These are phyloP conservation scores for Pistacia integerrima DNA, from an alignment of 345 rosid species.

Conservation along the genomic window DNA sequence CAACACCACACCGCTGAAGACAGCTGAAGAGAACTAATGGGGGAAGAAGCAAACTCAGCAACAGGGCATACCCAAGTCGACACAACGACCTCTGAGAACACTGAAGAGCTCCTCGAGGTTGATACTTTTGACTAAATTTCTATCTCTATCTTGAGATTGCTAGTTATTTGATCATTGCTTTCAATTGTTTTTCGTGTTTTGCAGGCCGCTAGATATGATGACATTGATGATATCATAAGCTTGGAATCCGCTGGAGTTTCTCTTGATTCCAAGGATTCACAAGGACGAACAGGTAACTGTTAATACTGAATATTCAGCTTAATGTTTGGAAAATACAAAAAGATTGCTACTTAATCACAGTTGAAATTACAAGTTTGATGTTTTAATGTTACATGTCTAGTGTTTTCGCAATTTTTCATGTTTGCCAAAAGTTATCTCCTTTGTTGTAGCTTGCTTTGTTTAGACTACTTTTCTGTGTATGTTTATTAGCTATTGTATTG, in stretches of 20 bases:
- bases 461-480: no score
- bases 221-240: slow-evolving; percentile 66
- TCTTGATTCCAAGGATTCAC: slow-evolving; percentile 76
- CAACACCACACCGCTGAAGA: no score
- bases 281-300: slow-evolving; percentile 75
- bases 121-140: not conserved
- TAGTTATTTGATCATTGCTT: not conserved
- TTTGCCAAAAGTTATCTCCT: no score
- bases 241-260: slow-evolving; percentile 64
- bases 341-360: no score
- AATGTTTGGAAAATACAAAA: not conserved
- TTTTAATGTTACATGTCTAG: no score
- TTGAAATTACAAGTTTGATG: no score
- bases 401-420: no score
- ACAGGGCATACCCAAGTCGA: slow-evolving; percentile 17
- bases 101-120: slow-evolving; percentile 72
- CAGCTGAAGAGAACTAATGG: slow-evolving; percentile 30
- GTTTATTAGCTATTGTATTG: no score
- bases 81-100: slow-evolving; percentile 33
- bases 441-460: no score
- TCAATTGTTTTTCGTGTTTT: slow-evolving; percentile 9
- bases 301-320: not conserved
- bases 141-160: not conserved
- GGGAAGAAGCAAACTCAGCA: slow-evolving; percentile 31
- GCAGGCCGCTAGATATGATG: slow-evolving; percentile 93